phyloP scores from a whole-genome alignment of 2,329 filamentous ascomycete species.

The Davidsoniella virescens region DNA sequence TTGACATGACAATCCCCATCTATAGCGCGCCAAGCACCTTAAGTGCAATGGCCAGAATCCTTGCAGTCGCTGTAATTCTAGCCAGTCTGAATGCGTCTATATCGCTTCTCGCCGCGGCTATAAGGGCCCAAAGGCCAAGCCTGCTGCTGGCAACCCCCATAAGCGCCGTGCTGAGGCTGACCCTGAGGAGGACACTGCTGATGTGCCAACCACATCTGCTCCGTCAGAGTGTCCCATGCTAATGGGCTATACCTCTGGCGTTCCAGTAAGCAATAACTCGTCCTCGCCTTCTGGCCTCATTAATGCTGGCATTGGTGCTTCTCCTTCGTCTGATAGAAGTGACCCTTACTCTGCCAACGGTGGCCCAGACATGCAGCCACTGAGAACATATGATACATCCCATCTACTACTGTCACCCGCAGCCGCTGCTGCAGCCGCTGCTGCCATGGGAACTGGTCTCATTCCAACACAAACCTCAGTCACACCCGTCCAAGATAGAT shows the following conservation, averaged over 20 bases:
- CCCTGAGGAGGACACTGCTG: constrained; percentile 5
- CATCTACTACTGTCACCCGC: constrained; percentile 8
- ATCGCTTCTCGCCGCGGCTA: constrained; percentile 60
- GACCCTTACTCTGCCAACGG: not conserved
- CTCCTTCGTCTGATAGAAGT: constrained; percentile 8
- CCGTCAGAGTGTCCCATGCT: constrained; percentile 29
- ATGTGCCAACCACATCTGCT: constrained; percentile 4
- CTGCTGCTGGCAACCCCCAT: constrained; percentile 26
- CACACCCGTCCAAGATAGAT: constrained; percentile 31
- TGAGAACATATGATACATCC: constrained; percentile 20
- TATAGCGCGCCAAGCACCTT: constrained; percentile 47
- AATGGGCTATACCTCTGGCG: constrained; percentile 23
- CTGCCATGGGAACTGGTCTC: constrained; percentile 8
- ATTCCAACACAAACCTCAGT: constrained; percentile 18
- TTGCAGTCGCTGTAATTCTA: constrained; percentile 48
- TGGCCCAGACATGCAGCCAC: constrained; percentile 25
- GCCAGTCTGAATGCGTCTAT: constrained; percentile 49
- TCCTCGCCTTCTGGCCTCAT: not conserved
- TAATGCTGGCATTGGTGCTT: constrained; percentile 7
- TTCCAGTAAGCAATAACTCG: constrained; percentile 15
- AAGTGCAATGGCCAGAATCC: constrained; percentile 60
- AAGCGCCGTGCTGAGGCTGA: constrained; percentile 12
- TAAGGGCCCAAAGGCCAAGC: constrained; percentile 44
- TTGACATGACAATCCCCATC: not conserved
- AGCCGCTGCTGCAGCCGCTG: constrained; percentile 13